A percentile compares a stretch with the other conserved stretches of the same genome.
Conservation (phyloP, 257 asterid species). For the Petrea volubilis region DNA sequence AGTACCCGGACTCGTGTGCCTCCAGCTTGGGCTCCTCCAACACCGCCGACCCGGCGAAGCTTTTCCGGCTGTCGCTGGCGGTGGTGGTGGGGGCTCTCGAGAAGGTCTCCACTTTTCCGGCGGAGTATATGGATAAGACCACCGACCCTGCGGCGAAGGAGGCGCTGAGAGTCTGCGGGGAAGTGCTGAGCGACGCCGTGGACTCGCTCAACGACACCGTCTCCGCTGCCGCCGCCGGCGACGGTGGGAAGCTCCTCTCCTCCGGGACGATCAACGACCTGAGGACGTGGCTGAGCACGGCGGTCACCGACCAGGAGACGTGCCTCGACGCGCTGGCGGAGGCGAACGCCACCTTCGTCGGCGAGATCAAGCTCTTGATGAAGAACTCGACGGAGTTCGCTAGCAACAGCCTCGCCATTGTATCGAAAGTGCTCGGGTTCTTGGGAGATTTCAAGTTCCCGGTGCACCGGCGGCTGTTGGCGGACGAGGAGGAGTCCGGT, state of each 20-base stretch:
- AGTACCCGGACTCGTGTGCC: slow-evolving; percentile 55
- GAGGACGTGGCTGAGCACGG: slow-evolving; percentile 72
- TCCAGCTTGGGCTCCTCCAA: slow-evolving; percentile 42
- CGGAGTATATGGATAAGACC: slow-evolving; percentile 28
- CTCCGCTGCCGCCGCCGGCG: slow-evolving; percentile 17
- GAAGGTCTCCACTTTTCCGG: slow-evolving; percentile 35
- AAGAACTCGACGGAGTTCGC: slow-evolving; percentile 58
- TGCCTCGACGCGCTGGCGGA: slow-evolving; percentile 72
- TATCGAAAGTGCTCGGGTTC: slow-evolving; percentile 42
- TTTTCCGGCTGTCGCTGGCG: slow-evolving; percentile 53
- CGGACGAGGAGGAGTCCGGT: slow-evolving; percentile 19
- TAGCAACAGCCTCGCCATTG: slow-evolving; percentile 83
- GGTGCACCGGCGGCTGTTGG: slow-evolving; percentile 49
- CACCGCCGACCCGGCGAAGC: slow-evolving; percentile 55
- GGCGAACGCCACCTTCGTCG: slow-evolving; percentile 43
- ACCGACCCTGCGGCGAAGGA: slow-evolving; percentile 27
- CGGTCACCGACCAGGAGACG: slow-evolving; percentile 69
- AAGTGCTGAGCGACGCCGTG: slow-evolving; percentile 59
- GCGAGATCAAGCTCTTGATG: slow-evolving; percentile 39
- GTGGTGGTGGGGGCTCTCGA: slow-evolving; percentile 41
- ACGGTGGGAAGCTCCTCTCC: slow-evolving; percentile 30
- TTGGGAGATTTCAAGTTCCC: slow-evolving; percentile 48
- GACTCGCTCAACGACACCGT: slow-evolving; percentile 62
- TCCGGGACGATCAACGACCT: slow-evolving; percentile 35
- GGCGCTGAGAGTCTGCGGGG: slow-evolving; percentile 57